A percentile compares a stretch with the other conserved stretches of the same genome.
phyloP scores from a whole-genome alignment of 495 filamentous ascomycete genomes.

The Corynascus novoguineensis region DNA sequence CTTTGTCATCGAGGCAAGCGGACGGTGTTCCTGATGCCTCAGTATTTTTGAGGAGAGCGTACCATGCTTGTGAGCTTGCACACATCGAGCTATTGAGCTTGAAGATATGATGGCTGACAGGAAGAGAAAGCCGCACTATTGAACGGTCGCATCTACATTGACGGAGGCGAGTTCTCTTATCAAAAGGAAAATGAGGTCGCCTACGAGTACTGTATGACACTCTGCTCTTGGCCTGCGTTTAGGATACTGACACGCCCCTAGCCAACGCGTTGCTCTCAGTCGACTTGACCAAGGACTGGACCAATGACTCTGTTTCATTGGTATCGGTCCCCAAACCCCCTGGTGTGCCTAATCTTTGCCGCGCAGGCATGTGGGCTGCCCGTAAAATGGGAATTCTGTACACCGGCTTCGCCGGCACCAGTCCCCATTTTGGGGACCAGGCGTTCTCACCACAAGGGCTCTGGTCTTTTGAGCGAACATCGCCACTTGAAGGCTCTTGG shows the following conservation, averaged over 20 bases:
- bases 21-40: constrained; percentile 16
- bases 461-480: constrained; percentile 23
- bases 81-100: neutral
- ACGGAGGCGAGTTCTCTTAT: constrained; percentile 24
- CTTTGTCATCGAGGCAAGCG: constrained; percentile 16
- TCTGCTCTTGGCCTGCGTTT: neutral
- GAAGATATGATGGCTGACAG: neutral
- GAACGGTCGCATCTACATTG: constrained; percentile 21
- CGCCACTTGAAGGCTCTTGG: constrained; percentile 16
- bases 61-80: constrained; percentile 23
- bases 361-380: constrained; percentile 25
- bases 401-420: constrained; percentile 22
- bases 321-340: constrained; percentile 17
- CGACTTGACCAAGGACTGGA: constrained; percentile 20
- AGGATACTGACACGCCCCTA: neutral
- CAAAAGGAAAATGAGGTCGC: neutral
- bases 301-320: constrained; percentile 12
- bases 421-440: constrained; percentile 13
- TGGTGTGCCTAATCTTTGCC: constrained; percentile 13
- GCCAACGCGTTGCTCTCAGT: constrained; percentile 23
- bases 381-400: constrained; percentile 15
- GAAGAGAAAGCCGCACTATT: constrained; percentile 21
- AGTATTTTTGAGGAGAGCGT: constrained; percentile 21
- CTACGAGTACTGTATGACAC: constrained; percentile 22
- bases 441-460: constrained; percentile 14